Evolutionary conservation across 2,329 filamentous ascomycete genomes (phyloP).

Genomic region (Xylaria sp.): DNA sequence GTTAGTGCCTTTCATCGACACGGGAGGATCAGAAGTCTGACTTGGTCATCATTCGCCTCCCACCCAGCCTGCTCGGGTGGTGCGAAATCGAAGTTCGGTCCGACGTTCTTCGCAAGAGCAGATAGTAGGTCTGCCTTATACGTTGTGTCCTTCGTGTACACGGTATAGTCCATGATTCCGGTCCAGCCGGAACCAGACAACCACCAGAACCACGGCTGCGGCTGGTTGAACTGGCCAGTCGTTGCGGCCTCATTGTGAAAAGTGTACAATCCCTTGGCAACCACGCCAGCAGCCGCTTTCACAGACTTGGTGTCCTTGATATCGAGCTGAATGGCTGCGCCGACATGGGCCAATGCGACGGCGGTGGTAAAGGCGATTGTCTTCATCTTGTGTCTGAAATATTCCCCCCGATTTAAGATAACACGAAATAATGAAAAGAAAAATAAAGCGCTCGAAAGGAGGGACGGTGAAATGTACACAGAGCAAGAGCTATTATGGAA

Average conservation of each 20-base stretch:
- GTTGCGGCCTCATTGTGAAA: slow-evolving; percentile 31
- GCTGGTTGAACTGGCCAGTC: slow-evolving; percentile 32
- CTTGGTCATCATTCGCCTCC: slow-evolving; percentile 56
- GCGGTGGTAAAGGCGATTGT: slow-evolving; percentile 17
- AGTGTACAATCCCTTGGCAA: slow-evolving; percentile 29
- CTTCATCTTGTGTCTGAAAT: slow-evolving; percentile 18
- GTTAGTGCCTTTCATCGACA: neutral
- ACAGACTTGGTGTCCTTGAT: slow-evolving; percentile 24
- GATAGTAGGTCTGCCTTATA: slow-evolving; percentile 43
- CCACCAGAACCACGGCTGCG: slow-evolving; percentile 34
- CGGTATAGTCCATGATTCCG: slow-evolving; percentile 38
- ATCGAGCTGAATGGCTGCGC: slow-evolving; percentile 25
- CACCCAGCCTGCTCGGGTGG: slow-evolving; percentile 41
- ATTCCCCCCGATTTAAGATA: neutral
- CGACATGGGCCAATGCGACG: slow-evolving; percentile 16
- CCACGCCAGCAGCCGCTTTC: slow-evolving; percentile 23
- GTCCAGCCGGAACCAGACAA: slow-evolving; percentile 30
- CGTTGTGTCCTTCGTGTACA: slow-evolving; percentile 40
- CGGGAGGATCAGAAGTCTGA: slow-evolving; percentile 16
- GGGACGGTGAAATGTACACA: neutral
- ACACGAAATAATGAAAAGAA: neutral
- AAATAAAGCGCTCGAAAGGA: neutral
- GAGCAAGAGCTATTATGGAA: neutral
- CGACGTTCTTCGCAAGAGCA: slow-evolving; percentile 43
- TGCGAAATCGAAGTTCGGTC: slow-evolving; percentile 45